Conservation (phyloP, 805 yeast species). For the Saturnispora besseyi region DNA sequence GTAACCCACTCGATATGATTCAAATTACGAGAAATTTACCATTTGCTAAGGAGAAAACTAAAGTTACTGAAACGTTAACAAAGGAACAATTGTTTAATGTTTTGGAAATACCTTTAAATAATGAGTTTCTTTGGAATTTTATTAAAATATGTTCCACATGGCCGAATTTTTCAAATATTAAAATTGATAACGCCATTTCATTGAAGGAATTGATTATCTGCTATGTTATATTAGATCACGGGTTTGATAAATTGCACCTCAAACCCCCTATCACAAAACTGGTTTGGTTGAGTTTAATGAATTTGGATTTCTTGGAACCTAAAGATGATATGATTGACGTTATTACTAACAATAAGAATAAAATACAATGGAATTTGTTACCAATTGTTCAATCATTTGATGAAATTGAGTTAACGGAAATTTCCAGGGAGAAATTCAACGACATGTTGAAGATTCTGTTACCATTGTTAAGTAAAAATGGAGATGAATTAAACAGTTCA, state of each 20-base stretch:
- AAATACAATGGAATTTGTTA: constrained; percentile 25
- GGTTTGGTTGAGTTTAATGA: constrained; percentile 1
- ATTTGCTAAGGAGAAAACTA: not conserved
- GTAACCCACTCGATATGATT: constrained; percentile 6
- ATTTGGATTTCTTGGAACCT: not conserved
- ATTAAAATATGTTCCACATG: constrained; percentile 7
- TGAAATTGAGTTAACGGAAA: constrained; percentile 4
- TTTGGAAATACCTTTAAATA: constrained; percentile 16
- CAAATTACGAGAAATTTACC: constrained; percentile 6
- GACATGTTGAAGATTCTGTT: constrained; percentile 1
- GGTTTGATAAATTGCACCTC: constrained; percentile 1
- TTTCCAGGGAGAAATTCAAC: not conserved
- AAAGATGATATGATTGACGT: constrained; percentile 16
- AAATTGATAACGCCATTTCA: not conserved
- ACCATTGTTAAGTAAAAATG: constrained; percentile 7
- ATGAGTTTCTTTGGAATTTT: constrained; percentile 3
- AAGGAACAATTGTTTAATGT: not conserved
- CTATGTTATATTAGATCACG: constrained; percentile 4
- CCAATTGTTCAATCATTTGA: constrained; percentile 36
- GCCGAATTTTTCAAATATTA: constrained; percentile 8
- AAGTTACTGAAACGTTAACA: not conserved
- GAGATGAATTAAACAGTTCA: not conserved
- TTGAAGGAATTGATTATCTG: constrained; percentile 5
- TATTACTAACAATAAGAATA: constrained; percentile 15
- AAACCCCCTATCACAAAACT: not conserved